These are phyloP conservation scores for Ramularia endophylla DNA, from an alignment of 2,329 filamentous ascomycete species.

Conservation along the genomic window DNA sequence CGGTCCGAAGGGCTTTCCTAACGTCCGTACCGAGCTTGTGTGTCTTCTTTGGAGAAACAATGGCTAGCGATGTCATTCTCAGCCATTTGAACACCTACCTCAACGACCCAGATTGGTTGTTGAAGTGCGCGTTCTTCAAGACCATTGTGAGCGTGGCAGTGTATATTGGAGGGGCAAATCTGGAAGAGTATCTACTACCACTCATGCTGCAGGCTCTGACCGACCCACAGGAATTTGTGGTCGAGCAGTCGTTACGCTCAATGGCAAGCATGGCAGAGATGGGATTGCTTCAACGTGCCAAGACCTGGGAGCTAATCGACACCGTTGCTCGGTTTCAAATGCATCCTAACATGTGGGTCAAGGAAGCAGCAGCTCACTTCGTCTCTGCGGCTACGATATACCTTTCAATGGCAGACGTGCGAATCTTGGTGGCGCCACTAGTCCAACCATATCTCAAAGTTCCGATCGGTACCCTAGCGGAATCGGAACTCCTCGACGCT, in stretches of 20 bases:
- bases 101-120: slow-evolving; percentile 92
- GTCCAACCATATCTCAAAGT: slow-evolving; percentile 77
- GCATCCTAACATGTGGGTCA: slow-evolving; percentile 93
- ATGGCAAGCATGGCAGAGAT: slow-evolving; percentile 82
- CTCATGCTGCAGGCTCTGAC: slow-evolving; percentile 93
- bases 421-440: slow-evolving; percentile 76
- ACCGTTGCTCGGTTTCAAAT: slow-evolving; percentile 79
- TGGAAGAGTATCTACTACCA: slow-evolving; percentile 93
- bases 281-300: slow-evolving; percentile 77
- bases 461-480: slow-evolving; percentile 61
- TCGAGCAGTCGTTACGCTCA: slow-evolving; percentile 83
- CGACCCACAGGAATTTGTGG: slow-evolving; percentile 88
- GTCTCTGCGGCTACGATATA: slow-evolving; percentile 70
- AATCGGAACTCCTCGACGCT: slow-evolving; percentile 69
- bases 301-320: slow-evolving; percentile 81
- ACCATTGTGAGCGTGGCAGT: slow-evolving; percentile 88
- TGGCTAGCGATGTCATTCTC: slow-evolving; percentile 90
- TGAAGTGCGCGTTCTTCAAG: slow-evolving; percentile 96
- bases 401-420: slow-evolving; percentile 70
- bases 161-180: slow-evolving; percentile 78
- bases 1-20: slow-evolving; percentile 84
- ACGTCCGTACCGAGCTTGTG: slow-evolving; percentile 88
- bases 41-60: slow-evolving; percentile 87
- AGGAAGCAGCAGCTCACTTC: slow-evolving; percentile 82
- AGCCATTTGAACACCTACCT: slow-evolving; percentile 96